A percentile compares a stretch with the other conserved stretches of the same genome.
These are phyloP conservation scores for Mucor indicus DNA, from an alignment of 371 early-diverging fungal species.

Conservation along the genomic window DNA sequence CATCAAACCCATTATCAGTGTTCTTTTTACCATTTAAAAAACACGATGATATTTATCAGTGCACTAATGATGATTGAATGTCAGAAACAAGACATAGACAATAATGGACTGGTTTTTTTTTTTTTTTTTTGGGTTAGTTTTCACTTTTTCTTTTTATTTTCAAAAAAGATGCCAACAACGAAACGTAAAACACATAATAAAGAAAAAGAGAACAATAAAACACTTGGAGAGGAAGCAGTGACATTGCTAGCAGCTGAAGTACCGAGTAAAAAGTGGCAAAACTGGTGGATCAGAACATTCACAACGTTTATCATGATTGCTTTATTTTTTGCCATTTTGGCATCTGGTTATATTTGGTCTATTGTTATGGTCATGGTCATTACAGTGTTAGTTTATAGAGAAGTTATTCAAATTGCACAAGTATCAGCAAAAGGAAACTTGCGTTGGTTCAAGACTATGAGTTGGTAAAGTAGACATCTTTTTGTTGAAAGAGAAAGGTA, in stretches of 20 bases:
- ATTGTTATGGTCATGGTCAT: conserved; percentile 82
- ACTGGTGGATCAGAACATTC: conserved; percentile 77
- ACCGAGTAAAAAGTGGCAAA: conserved; percentile 67
- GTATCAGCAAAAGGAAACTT: conserved; percentile 81
- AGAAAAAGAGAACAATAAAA: background rate
- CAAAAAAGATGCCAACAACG: background rate
- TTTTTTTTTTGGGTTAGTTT: too few species aligned
- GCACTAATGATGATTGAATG: too few species aligned
- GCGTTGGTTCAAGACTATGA: conserved; percentile 91
- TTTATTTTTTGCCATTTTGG: conserved; percentile 76
- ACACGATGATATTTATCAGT: too few species aligned
- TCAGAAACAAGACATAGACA: too few species aligned
- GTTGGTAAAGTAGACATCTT: conserved; percentile 64
- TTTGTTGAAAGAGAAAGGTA: background rate
- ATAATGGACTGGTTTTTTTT: too few species aligned
- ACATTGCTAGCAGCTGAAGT: conserved; percentile 48
- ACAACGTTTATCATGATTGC: conserved; percentile 90
- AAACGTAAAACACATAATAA: background rate
- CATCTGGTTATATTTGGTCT: conserved; percentile 75
- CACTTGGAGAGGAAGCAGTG: conserved; percentile 5
- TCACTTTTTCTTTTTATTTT: too few species aligned
- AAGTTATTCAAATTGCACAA: conserved; percentile 88
- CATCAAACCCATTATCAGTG: too few species aligned
- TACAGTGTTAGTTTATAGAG: conserved; percentile 79
- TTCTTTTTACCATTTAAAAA: too few species aligned